Evolutionary conservation across 2,329 filamentous ascomycete genomes (phyloP).

Genomic region (Verticillium dahliae): DNA sequence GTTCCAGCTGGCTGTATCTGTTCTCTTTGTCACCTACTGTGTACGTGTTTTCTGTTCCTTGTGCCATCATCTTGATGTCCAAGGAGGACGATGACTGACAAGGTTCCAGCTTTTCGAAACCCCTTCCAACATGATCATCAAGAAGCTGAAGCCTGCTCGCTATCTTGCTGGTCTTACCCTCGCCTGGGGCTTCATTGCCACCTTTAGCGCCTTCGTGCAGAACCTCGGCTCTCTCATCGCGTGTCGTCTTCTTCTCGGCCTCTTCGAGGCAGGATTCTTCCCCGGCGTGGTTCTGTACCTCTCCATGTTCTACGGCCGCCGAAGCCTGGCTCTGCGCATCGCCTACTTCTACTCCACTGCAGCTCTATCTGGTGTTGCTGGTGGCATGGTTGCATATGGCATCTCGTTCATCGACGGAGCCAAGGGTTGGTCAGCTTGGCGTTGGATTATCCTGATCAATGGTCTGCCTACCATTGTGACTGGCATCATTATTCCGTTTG

Average conservation of each 20-base stretch:
- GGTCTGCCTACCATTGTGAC: slow-evolving; percentile 51
- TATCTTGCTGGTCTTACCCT: slow-evolving; percentile 29
- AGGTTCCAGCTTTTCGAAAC: slow-evolving; percentile 26
- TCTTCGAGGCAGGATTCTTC: slow-evolving; percentile 55
- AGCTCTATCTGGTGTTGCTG: slow-evolving; percentile 56
- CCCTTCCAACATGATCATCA: slow-evolving; percentile 32
- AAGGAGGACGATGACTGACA: neutral
- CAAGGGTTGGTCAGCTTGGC: slow-evolving; percentile 52
- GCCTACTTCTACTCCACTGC: slow-evolving; percentile 56
- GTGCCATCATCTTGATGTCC: neutral
- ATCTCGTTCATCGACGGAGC: slow-evolving; percentile 58
- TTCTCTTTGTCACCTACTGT: slow-evolving; percentile 30
- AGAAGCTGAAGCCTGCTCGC: slow-evolving; percentile 30
- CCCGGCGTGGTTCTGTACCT: slow-evolving; percentile 53
- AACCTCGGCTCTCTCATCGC: slow-evolving; percentile 48
- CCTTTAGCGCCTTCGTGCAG: slow-evolving; percentile 49
- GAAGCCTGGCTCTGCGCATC: slow-evolving; percentile 54
- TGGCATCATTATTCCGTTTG: slow-evolving; percentile 46
- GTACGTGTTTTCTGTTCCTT: slow-evolving; percentile 20
- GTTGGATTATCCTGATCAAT: slow-evolving; percentile 57
- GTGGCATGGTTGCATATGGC: slow-evolving; percentile 58
- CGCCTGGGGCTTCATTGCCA: slow-evolving; percentile 47
- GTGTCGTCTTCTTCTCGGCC: slow-evolving; percentile 50
- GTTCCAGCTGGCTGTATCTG: slow-evolving; percentile 48
- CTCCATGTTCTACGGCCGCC: slow-evolving; percentile 58